Evolutionary conservation across 352 stramenopile genomes (phyloP), one percentile per base, ranked within the genome.

Genomic region (Globisporangium parvum): DNA sequence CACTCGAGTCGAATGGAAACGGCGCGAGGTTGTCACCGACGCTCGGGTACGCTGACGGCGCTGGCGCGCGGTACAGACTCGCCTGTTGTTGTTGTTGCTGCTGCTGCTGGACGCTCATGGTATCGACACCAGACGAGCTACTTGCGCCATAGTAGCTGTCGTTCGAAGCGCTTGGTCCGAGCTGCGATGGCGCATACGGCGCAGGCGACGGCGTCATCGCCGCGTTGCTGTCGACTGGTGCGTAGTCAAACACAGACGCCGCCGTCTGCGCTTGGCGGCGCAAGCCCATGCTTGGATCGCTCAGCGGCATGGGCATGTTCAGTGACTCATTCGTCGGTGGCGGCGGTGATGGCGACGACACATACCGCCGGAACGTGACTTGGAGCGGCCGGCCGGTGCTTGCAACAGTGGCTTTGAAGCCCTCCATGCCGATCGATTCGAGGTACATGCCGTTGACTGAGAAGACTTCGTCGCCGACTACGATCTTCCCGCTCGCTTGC

Each of bases 361-460:
- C 55, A 40, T 57, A 41, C 20, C 80, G 67, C 33, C 82, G 69
- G 51, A 94, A 92, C 6, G 78, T 91, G 35, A 94, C 82, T 39
- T 70, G 65, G 9, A 94, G 53, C 4, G 85, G 85, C 0, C 85
- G 72, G 47, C 74, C 75, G n/a, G 73, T 71, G 20, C 62, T 77
- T 1, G 71, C 79, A 33, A 94, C 79, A 14, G 71, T 65, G 45
- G 56, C 50, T 62, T 94, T 94, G 51, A 94, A 94, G 0, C 80
- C 80, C 58, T 93, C 82, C 75, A 94, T 90, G 2, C 80, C 80
- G 50, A 89, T 88, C 23, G 71, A 67, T 20, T 83, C 75, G 12
- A 94, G 53, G 11, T 63, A 67, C 14, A 75, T 72, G 4, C 73
- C 75, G 59, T 93, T 93, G 20, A 94, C 77, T 8, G 85, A 85